Percentiles rank a stretch among this genome's conserved stretches.
Evolutionary conservation across 176 grass and related monocot species (phyloP).

Genomic region (Lolium multiflorum): DNA sequence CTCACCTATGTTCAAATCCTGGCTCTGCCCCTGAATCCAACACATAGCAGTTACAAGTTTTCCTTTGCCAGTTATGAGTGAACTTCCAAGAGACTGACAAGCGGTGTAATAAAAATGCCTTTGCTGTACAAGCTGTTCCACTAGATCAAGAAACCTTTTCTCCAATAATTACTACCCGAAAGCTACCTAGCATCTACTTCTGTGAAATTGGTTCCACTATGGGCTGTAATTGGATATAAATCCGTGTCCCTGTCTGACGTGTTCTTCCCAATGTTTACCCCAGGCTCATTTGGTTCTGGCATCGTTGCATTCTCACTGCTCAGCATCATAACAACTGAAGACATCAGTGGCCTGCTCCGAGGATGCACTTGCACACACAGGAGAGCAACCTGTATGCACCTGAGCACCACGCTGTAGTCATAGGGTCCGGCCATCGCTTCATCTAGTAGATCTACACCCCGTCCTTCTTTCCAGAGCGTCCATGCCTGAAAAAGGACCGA

Average conservation of each 20-base stretch:
- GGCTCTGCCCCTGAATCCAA: no score
- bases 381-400: no score
- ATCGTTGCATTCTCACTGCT: slow-evolving; percentile 46
- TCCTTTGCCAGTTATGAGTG: background rate
- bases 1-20: no score
- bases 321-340: slow-evolving; percentile 53
- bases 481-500: slow-evolving; percentile 23
- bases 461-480: slow-evolving; percentile 58
- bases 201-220: slow-evolving; percentile 28
- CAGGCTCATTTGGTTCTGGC: slow-evolving; percentile 53
- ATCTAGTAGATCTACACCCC: slow-evolving; percentile 32
- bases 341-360: slow-evolving; percentile 59
- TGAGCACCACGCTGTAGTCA: no score
- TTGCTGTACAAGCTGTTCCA: background rate
- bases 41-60: background rate
- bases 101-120: background rate
- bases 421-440: slow-evolving; percentile 16
- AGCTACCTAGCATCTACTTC: slow-evolving; percentile 44
- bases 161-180: background rate
- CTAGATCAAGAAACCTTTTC: background rate
- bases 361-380: background rate
- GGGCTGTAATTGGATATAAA: background rate
- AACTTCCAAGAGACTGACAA: background rate
- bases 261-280: slow-evolving; percentile 37
- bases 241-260: slow-evolving; percentile 37